Conservation (phyloP, 768 basidiomycete genomes). For the Suillus ampliporus region DNA sequence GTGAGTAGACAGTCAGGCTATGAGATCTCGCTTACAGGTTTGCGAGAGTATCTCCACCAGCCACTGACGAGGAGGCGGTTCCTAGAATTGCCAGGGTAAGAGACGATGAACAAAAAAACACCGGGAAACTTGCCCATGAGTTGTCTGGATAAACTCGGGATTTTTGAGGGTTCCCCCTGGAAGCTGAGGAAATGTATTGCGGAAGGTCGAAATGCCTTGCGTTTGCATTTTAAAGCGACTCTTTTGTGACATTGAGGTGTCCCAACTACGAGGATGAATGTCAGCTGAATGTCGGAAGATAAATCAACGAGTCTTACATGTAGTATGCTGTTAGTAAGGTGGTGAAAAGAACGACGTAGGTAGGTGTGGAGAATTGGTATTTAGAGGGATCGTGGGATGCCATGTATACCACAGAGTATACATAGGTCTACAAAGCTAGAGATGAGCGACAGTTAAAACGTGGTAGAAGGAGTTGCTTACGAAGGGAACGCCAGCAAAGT, state of each 20-base stretch:
- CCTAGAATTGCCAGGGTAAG: slow-evolving; percentile 41
- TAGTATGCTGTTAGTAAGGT: slow-evolving; percentile 86
- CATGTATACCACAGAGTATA: slow-evolving; percentile 98
- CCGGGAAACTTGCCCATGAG: slow-evolving; percentile 70
- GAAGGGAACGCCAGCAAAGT: slow-evolving; percentile 91
- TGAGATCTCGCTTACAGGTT: slow-evolving; percentile 68
- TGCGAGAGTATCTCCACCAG: slow-evolving; percentile 94
- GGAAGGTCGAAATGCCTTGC: slow-evolving; percentile 83
- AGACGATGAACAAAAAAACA: slow-evolving; percentile 8
- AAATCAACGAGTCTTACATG: slow-evolving; percentile 50
- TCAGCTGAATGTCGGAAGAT: slow-evolving; percentile 13
- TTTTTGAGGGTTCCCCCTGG: slow-evolving; percentile 83
- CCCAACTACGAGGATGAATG: slow-evolving; percentile 65
- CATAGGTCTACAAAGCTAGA: slow-evolving; percentile 71
- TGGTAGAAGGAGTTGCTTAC: slow-evolving; percentile 49
- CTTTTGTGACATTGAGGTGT: slow-evolving; percentile 95
- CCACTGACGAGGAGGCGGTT: slow-evolving; percentile 92
- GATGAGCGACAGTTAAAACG: not conserved
- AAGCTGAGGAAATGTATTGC: slow-evolving; percentile 93
- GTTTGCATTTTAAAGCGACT: slow-evolving; percentile 98
- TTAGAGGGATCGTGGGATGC: slow-evolving; percentile 87
- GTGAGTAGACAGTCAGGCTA: not conserved
- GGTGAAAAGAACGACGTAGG: slow-evolving; percentile 73
- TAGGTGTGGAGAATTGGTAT: slow-evolving; percentile 84
- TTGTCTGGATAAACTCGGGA: slow-evolving; percentile 91